Evolutionary conservation across 177 flowering plant species (phyloP), one percentile per base, ranked within the genome.

Genomic region (Telopea speciosissima): DNA sequence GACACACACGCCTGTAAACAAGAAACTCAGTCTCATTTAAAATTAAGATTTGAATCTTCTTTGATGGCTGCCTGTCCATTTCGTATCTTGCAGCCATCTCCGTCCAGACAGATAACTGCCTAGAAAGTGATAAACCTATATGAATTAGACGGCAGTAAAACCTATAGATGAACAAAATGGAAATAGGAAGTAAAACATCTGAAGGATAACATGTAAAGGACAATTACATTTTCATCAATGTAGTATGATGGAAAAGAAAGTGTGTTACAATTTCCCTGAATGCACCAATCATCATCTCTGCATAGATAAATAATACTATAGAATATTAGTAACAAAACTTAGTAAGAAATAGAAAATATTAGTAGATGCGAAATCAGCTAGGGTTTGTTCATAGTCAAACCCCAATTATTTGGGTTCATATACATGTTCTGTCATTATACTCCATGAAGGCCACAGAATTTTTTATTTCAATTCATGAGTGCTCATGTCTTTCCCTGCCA

Each of bases 61-160:
- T 79, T 88, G 73, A 74, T 67, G 70, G 70, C 68, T 67, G 75
- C 77, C 61, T 71, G 73, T 65, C 89, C 87, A 82, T 73, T 85
- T 85, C 91, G 87, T 79, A 96, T 76, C 83, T 88, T 93, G 90
- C 99, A 96, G 70, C 82, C 96, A 86, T 87, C 90, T 79, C 95
- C 98, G 75, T 89, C 98, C 87, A 96, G 83, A 83, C 99, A 96
- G 77, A 82, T 84, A 81, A 96, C 98, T 86, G 99, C 94, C 99
- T 96, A 86, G 82, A 85, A 74, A 76, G 70, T 65, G 76, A 72
- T 49, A 72, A 68, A 23, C 62, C 67, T 56, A 76, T 68, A 70
- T 71, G 72, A 67, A 66, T 45, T 31, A 74, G 62, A 66, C 45
- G 33, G 65, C 49, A 56, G 63, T n/a, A 36, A 65, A 75, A 65